Evolutionary conservation across 2,329 filamentous ascomycete species (phyloP), one percentile per base, ranked within the genome.

Genomic region (Fusarium fracticaudum): DNA sequence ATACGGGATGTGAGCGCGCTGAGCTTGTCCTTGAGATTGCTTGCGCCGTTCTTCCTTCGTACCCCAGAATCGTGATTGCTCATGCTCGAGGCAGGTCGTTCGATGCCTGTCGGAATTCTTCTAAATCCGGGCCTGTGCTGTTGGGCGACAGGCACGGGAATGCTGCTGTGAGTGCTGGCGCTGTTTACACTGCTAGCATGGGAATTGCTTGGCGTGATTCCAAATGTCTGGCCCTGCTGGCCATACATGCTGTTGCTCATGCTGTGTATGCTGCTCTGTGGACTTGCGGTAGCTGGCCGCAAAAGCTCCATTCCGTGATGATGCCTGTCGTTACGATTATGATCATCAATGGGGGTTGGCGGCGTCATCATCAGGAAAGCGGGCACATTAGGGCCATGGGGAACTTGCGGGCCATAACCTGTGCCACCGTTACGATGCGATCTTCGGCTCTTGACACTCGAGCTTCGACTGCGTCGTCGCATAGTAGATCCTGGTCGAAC

Each of bases 391-490:
- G 79, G 77, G 6, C 74, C 73, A 11, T 69, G 76, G 26, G 59
- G 69, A 74, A 75, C 64, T 11, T 72, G 75, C 17, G 63, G 41
- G 17, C 60, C 64, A 29, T 69, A 60, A 71, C 77, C 64, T 17
- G 80, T 78, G 14, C 77, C 79, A 31, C 81, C 79, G 10, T 81
- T 82, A 48, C 78, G 79, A 67, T 84, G 82, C 0, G 87, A 89
- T 29, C 81, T 83, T 35, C 82, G 80, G 69, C 85, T 87, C 15
- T 87, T 85, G 22, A 87, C 79, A 76, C 88, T 90, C 60, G 88
- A 89, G 78, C 87, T 87, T 57, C 87, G 84, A 75, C 88, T 90
- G 26, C 81, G 79, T 11, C 86, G 84, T 17, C 84, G 83, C 24
- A 75, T 75, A 15, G 70, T 44, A 12, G 84, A 84, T 1, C 84